A percentile compares a stretch with the other conserved stretches of the same genome.
These are phyloP conservation scores for Colletotrichum spaethianum DNA, from an alignment of 2,329 filamentous ascomycete species.

Conservation along the genomic window DNA sequence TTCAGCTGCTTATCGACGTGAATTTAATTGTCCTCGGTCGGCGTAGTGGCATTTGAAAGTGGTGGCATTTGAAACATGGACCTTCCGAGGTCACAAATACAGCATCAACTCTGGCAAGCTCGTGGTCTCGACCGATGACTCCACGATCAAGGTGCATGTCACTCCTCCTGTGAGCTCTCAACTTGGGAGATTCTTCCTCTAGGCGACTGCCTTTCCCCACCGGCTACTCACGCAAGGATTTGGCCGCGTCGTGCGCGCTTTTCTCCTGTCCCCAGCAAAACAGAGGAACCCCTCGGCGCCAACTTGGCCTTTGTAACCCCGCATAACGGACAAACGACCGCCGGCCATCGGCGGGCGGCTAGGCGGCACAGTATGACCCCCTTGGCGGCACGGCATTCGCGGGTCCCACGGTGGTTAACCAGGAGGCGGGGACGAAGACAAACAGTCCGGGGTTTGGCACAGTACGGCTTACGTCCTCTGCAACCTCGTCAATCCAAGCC, in stretches of 20 bases:
- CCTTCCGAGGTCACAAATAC: neutral
- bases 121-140: neutral
- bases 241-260: neutral
- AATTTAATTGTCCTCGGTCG: neutral
- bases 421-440: slow-evolving; percentile 4
- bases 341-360: slow-evolving; percentile 25
- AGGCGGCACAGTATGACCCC: slow-evolving; percentile 18
- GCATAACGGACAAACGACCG: slow-evolving; percentile 19
- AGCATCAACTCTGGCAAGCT: neutral
- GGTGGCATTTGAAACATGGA: neutral
- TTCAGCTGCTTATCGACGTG: neutral
- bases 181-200: neutral
- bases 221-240: neutral
- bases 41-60: neutral
- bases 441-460: neutral
- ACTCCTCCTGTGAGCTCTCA: neutral
- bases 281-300: slow-evolving; percentile 5
- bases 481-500: neutral
- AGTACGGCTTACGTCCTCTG: neutral
- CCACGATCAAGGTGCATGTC: neutral
- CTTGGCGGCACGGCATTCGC: slow-evolving; percentile 31
- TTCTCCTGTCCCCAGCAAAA: neutral
- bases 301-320: slow-evolving; percentile 24
- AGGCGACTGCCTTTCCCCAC: neutral
- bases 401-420: neutral